Conservation (phyloP, 1,284 basidiomycete species). For the Cutaneotrichosporon cutaneum region DNA sequence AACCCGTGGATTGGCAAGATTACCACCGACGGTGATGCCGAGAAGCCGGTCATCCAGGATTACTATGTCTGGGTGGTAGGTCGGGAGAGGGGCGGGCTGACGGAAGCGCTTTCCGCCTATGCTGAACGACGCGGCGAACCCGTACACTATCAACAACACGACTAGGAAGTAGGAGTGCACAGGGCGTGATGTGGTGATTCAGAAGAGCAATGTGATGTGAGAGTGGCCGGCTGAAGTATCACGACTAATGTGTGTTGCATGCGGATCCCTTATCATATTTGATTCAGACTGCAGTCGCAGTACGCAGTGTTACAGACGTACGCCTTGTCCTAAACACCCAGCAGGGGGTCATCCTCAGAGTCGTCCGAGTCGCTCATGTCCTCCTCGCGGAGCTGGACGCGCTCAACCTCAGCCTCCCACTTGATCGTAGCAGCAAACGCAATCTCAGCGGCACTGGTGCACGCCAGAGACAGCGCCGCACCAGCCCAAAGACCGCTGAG, state of each 20-base stretch:
- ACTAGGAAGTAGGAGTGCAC: too few relatives aligned
- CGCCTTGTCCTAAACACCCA: background rate
- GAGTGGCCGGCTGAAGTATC: too few relatives aligned
- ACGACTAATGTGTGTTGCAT: too few relatives aligned
- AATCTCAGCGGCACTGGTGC: constrained; percentile 26
- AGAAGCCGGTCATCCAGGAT: constrained; percentile 1
- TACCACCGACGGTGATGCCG: background rate
- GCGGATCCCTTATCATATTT: background rate
- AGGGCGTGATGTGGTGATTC: too few relatives aligned
- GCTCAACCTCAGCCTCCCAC: constrained; percentile 33
- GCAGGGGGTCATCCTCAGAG: constrained; percentile 10
- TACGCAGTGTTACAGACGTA: too few relatives aligned
- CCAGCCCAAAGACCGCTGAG: constrained; percentile 36
- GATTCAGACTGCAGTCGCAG: too few relatives aligned
- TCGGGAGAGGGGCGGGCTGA: too few relatives aligned
- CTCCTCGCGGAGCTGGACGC: constrained; percentile 23
- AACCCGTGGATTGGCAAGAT: background rate
- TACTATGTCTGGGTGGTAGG: constrained; percentile 14
- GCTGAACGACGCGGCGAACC: too few relatives aligned
- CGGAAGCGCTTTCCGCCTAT: too few relatives aligned
- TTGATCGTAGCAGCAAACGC: constrained; percentile 24
- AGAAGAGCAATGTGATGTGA: too few relatives aligned
- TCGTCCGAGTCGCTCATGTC: constrained; percentile 23
- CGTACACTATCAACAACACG: too few relatives aligned
- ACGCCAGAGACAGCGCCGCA: constrained; percentile 27